Base-by-base conservation (phyloP, 768 basidiomycete species). In the Lentinus tigrinus region DNA sequence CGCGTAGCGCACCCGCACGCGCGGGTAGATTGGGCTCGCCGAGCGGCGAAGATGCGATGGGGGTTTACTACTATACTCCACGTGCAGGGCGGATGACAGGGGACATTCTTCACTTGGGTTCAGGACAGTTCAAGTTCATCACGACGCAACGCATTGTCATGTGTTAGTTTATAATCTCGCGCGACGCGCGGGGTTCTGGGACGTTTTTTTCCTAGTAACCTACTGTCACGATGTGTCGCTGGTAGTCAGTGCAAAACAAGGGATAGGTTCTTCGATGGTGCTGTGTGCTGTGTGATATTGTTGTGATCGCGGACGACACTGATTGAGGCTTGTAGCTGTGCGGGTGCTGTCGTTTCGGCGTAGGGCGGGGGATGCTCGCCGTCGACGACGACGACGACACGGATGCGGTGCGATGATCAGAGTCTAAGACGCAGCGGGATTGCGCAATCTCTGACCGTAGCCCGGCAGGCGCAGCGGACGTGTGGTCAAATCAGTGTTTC, bases 1-100 rank as follows among this genome's bases (percentile, higher is more conserved):
- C 59, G 58, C 39, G 17, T 24, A 47, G 46, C 50, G 21, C n/a
- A 40, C 23, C 38, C 27, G 46, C 1, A 47, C 57, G 40, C 52
- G 58, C 28, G 54, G 59, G 54, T 53, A 44, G 54, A 56, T 61
- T 61, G 59, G 54, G 59, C 54, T 56, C 49, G 43, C 54, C 59
- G 51, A 21, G 59, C 26, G 50, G 17, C 4, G 16, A 19, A 19
- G 34, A 14, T 19, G 13, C 11, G 27, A 50, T 14, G 28, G 48
- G 46, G 5, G 23, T 17, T 14, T 27, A 7, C 19, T 23, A 31
- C n/a, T 4, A 43, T n/a, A 43, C 38, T 14, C 38, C n/a, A 39
- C 38, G 21, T n/a, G 19, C 16, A 13, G 43, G 43, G 43, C 43
- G 43, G 43, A 46, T 23, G n/a, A n/a, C n/a, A n/a, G 13, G 21